These are phyloP conservation scores for Tricholoma hemisulphureum DNA, from an alignment of 768 basidiomycete species.

Conservation along the genomic window DNA sequence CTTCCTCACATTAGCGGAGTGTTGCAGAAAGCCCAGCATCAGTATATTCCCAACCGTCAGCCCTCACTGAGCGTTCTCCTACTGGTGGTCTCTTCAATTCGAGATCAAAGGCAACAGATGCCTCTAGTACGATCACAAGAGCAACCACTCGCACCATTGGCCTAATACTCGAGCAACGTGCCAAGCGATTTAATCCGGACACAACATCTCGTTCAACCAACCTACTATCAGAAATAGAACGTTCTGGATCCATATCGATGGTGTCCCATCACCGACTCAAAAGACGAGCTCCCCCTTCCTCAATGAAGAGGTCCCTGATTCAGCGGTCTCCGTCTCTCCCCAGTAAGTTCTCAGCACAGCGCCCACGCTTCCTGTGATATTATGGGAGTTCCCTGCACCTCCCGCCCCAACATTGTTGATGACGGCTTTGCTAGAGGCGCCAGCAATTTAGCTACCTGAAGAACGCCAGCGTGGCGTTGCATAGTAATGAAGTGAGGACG, in stretches of 20 bases:
- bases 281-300: background rate
- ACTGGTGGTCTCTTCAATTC: background rate
- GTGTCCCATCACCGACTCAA: background rate
- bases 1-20: background rate
- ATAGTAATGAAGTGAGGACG: background rate
- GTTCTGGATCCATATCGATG: constrained; percentile 12
- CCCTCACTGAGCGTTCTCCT: background rate
- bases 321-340: background rate
- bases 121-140: background rate
- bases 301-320: background rate
- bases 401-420: background rate
- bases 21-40: constrained; percentile 10
- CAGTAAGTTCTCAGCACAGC: no score
- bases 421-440: no score
- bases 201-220: constrained; percentile 1
- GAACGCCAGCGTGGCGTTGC: background rate
- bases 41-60: constrained; percentile 15
- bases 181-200: constrained; percentile 8
- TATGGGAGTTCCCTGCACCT: background rate
- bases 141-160: constrained; percentile 8
- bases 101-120: background rate
- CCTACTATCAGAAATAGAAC: constrained; percentile 14
- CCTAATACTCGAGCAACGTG: constrained; percentile 13
- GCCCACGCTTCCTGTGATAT: background rate
- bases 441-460: background rate